A percentile compares a stretch with the other conserved stretches of the same genome.
Conservation (phyloP, 441 rosid genomes). For the Eutrema salsugineum region DNA sequence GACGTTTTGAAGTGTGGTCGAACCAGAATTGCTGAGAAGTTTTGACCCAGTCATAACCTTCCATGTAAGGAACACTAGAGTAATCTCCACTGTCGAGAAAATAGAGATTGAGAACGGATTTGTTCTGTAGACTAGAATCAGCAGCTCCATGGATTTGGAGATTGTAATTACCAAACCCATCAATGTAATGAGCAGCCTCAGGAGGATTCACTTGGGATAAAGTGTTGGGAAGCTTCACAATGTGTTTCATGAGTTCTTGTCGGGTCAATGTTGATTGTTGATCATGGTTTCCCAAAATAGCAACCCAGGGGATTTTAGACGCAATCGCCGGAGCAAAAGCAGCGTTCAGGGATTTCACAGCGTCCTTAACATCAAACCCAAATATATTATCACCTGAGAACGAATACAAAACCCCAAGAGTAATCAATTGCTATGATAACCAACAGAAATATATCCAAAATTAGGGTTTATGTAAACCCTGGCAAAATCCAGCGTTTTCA, state of each 20-base stretch:
- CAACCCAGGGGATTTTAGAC: slow-evolving; percentile 78
- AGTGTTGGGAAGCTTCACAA: slow-evolving; percentile 59
- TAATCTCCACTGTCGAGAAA: slow-evolving; percentile 88
- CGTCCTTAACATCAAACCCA: slow-evolving; percentile 55
- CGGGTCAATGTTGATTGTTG: slow-evolving; percentile 64
- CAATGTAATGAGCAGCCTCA: slow-evolving; percentile 44
- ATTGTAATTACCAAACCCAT: slow-evolving; percentile 90
- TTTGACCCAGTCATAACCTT: slow-evolving; percentile 76
- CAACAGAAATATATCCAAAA: background rate
- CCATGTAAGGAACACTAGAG: slow-evolving; percentile 49
- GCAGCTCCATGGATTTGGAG: slow-evolving; percentile 66
- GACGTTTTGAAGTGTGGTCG: slow-evolving; percentile 58
- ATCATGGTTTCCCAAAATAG: slow-evolving; percentile 83
- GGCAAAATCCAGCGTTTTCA: background rate
- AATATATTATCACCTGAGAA: slow-evolving; percentile 75
- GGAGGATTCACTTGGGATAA: slow-evolving; percentile 64
- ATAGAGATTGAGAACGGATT: slow-evolving; percentile 74
- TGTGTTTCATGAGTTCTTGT: slow-evolving; percentile 63
- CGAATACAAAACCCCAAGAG: background rate
- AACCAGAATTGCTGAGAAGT: slow-evolving; percentile 83
- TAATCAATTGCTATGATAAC: background rate
- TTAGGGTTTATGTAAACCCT: background rate
- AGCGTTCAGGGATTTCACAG: slow-evolving; percentile 59
- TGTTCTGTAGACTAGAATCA: slow-evolving; percentile 62
- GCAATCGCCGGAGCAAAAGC: slow-evolving; percentile 79